Base-by-base conservation (phyloP, 805 yeast genomes). In the Torulaspora maleeae region DNA sequence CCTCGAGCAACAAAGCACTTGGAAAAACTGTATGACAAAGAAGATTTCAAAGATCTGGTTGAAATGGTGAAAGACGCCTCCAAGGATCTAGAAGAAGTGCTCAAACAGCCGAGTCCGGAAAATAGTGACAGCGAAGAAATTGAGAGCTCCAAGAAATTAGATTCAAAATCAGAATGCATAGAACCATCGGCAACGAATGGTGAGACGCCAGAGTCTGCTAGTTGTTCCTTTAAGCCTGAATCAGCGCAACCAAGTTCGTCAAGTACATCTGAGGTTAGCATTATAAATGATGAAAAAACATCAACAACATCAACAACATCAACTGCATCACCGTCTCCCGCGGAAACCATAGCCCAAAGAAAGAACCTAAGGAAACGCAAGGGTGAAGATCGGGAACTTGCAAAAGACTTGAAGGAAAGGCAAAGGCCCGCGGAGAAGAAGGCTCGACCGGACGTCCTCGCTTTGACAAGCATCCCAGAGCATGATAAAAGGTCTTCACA, bases 401-500 rank as follows among this genome's bases (percentile, higher is more conserved):
- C 25, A 24, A 44, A 35, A 24, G 49, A 43, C 36, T 35, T 40
- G 25, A 49, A 45, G 29, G 59, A 57, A 20, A 48, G 60, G 36
- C 39, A 49, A 27, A 54, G 56, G 28, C 59, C 61, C 2, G 54
- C 60, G 2, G 61, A 58, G 22, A 61, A 59, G 41, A 61, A 56
- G 32, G 58, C 56, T n/a, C 52, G 61, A 30, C 58, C 61, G 5
- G 64, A 56, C 34, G 59, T 52, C 4, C 41, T 53, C 24, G 56
- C 60, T 13, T 22, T 50, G 8, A 46, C 49, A 27, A 53, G 45
- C 3, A 19, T 55, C 5, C 64, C 65, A 7, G 60, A 54, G 27
- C 48, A 54, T 34, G 67, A 61, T 15, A 60, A 55, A 32, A 47
- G 67, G 30, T 61, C 67, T 1, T 51, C 56, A 3, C 64, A 61